These are phyloP conservation scores for Fusarium coffeatum DNA, from an alignment of 2,329 filamentous ascomycete species.

Conservation along the genomic window DNA sequence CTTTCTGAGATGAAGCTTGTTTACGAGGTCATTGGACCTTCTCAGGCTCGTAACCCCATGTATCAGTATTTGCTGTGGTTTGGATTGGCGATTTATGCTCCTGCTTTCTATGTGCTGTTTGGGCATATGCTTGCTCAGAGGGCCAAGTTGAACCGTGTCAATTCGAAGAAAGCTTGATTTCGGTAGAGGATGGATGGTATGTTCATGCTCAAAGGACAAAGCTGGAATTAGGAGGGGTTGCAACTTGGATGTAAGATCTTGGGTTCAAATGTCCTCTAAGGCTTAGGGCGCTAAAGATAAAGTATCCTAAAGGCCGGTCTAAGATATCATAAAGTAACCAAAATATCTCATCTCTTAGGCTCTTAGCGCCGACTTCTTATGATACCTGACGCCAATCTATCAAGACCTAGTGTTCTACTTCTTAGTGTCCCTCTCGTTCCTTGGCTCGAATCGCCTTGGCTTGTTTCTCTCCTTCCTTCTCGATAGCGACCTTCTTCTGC, in stretches of 20 bases:
- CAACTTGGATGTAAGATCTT: no score
- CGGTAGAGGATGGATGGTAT: no score
- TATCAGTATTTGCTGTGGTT: constrained; percentile 41
- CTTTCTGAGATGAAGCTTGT: constrained; percentile 36
- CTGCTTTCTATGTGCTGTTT: constrained; percentile 32
- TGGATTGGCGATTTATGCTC: constrained; percentile 24
- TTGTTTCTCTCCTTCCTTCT: constrained; percentile 78
- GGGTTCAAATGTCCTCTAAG: background rate
- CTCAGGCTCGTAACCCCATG: constrained; percentile 12
- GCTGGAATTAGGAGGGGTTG: no score
- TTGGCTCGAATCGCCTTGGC: constrained; percentile 66
- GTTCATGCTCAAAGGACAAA: no score
- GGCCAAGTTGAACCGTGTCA: constrained; percentile 17
- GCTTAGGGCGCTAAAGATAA: accelerated
- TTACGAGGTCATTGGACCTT: constrained; percentile 36
- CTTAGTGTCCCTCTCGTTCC: constrained; percentile 53
- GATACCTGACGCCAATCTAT: background rate
- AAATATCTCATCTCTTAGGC: background rate
- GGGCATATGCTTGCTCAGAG: constrained; percentile 40
- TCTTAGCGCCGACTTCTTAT: background rate
- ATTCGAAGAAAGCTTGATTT: background rate
- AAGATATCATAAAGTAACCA: background rate
- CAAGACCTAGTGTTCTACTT: background rate
- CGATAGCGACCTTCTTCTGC: constrained; percentile 82
- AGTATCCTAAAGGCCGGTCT: background rate